Evolutionary conservation across 768 basidiomycete species (phyloP), one percentile per base, ranked within the genome.

Genomic region (Xanthoconium purpureum): DNA sequence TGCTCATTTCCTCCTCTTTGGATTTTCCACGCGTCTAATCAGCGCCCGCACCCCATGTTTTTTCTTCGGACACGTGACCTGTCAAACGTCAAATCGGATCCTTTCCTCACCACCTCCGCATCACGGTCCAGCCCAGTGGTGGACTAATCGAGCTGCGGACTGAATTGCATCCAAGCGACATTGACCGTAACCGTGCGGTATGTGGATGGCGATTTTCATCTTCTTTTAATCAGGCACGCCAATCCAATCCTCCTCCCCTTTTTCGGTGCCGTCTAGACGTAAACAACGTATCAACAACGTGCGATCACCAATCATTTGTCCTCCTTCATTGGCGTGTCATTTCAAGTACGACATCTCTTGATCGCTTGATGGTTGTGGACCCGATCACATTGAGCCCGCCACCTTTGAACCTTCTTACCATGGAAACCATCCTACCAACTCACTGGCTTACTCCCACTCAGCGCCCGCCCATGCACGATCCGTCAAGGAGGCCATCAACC

Each of bases 251-350:
- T 17, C 47, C 52, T 54, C 49, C 66, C 66, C 69, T 50, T 68
- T 72, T 69, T 71, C 70, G 70, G 70, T 67, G 58, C 70, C 70
- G 70, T 63, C 56, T 50, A 66, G 63, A 60, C 64, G 60, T 61
- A 63, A 64, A 61, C 63, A 61, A 54, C 67, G 59, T 62, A 64
- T 58, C 63, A 59, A 39, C 56, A 59, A 62, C 59, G 65, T 64
- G 64, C 65, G 65, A 69, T 69, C 64, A 66, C 60, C 58, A 46
- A 58, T 63, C 58, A 59, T 66, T 55, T 52, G 44, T 56, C 43
- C 50, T 48, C 6, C 54, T 63, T 55, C 58, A 46, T 63, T 54
- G 58, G 43, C 47, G 30, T 64, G 54, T 64, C 64, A 69, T 67
- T 57, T 54, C 62, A 28, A 64, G 49, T 59, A 69, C 65, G 62